A percentile compares a stretch with the other conserved stretches of the same genome.
Evolutionary conservation across 2,329 filamentous ascomycete species (phyloP).

Genomic region (Aspergillus proliferans): DNA sequence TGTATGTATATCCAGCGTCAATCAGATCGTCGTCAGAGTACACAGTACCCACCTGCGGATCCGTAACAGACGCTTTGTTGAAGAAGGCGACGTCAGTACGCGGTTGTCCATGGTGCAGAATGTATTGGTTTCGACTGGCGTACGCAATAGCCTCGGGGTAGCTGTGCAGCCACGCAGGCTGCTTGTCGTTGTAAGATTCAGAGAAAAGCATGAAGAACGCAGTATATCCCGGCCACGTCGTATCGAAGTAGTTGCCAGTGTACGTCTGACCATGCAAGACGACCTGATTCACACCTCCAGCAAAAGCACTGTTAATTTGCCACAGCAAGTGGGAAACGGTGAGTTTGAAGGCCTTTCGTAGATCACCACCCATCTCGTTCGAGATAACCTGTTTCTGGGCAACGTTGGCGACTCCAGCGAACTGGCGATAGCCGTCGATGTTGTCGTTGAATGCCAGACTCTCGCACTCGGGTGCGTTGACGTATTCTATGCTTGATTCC

Average conservation of each 20-base stretch:
- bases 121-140: constrained; percentile 10
- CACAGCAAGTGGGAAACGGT: constrained; percentile 26
- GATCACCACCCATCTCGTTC: constrained; percentile 30
- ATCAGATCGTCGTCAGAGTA: neutral
- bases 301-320: constrained; percentile 34
- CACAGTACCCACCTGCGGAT: neutral
- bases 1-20: constrained; percentile 34
- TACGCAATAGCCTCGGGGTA: constrained; percentile 12
- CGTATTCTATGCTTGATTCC: constrained; percentile 24
- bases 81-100: constrained; percentile 41
- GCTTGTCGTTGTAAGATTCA: constrained; percentile 20
- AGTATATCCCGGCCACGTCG: constrained; percentile 45
- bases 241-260: constrained; percentile 37
- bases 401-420: constrained; percentile 33
- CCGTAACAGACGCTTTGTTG: constrained; percentile 17
- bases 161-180: constrained; percentile 13
- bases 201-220: constrained; percentile 40
- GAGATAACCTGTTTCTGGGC: constrained; percentile 34
- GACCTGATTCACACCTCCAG: constrained; percentile 39
- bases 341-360: constrained; percentile 17
- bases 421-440: constrained; percentile 37
- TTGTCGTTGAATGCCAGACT: constrained; percentile 27
- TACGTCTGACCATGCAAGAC: constrained; percentile 44
- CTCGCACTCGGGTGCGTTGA: constrained; percentile 36
- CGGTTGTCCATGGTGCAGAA: constrained; percentile 27